Evolutionary conservation across 176 grass and related monocot species (phyloP).

Genomic region (Ensete glaucum): DNA sequence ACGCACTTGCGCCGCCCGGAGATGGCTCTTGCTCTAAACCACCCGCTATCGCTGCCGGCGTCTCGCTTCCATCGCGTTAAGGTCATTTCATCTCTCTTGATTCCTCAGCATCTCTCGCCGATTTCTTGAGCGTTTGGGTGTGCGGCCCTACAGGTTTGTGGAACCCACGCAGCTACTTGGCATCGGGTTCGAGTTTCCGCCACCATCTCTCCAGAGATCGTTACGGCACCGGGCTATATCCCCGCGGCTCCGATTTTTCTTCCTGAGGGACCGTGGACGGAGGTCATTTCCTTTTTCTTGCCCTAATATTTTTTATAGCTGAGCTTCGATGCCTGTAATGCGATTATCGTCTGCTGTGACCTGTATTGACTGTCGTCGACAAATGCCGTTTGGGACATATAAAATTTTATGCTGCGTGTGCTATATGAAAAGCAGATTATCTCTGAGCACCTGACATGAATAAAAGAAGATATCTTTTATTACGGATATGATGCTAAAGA

Average conservation of each 20-base stretch:
- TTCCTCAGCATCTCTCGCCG: background rate
- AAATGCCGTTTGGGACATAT: background rate
- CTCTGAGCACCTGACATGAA: too few relatives aligned
- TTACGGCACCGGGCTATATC: constrained; percentile 29
- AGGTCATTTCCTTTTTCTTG: constrained; percentile 30
- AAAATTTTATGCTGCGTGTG: background rate
- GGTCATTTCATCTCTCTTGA: background rate
- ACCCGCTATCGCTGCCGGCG: background rate
- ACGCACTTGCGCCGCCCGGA: background rate
- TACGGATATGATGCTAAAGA: background rate
- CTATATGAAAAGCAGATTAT: too few relatives aligned
- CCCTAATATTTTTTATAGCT: background rate
- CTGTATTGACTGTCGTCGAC: background rate
- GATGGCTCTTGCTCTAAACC: background rate
- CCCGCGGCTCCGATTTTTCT: constrained; percentile 81
- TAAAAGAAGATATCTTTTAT: background rate
- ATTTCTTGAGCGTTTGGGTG: background rate
- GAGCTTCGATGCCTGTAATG: background rate
- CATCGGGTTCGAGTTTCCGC: background rate
- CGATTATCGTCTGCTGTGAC: background rate
- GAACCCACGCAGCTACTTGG: background rate
- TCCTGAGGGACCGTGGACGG: constrained; percentile 76
- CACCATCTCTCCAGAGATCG: background rate
- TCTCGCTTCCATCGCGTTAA: background rate
- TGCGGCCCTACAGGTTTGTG: background rate